Base-by-base conservation (phyloP, 202 grass and related monocot species). In the Hordeum pubiflorum region DNA sequence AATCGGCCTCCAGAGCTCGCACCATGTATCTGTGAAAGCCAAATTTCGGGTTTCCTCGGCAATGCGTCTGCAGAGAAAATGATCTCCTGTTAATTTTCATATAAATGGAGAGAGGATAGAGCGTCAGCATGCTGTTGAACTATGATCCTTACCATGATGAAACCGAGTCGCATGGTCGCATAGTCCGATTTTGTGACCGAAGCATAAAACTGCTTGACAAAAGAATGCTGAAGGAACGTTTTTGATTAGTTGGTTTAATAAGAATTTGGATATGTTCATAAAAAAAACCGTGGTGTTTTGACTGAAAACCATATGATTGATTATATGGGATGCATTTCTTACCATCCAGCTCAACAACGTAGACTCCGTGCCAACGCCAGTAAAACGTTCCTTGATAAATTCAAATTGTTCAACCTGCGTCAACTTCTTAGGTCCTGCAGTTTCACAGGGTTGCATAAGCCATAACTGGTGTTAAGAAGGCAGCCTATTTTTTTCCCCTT, bases 11-110 rank as follows among this genome's bases (percentile, higher is more conserved):
- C 57, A 97, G 76, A 39, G 90, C 88, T 68, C 95, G 84, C 29
- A 94, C 22, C 95, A 97, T 97, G 77, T 97, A 97, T 34, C 66
- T 88, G 81, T 97, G 84, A 18, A 97, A 98, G 82, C 94, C 64
- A 46, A 98, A 93, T 81, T 98, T 98, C 39, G 82, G 95, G 72
- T 89, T 94, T 21, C 66, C 57, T 17, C 43, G 79, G 78, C 95
- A 98, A 86, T 98, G 95, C 82, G 86, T 98, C 95, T 98, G 61
- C 22, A 86, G 65, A 41, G 4, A 69, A 74, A 67, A 75, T 0
- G 21, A 33, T 10, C 3, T 50, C 34, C n/a, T 72, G 50, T 18
- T 69, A 81, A 23, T 31, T 72, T 11, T 14, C 69, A 81, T 39
- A 39, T 39, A 39, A 64, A 74, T 62, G 14, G 75, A n/a, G 70